Percentiles rank a stretch among this genome's conserved stretches.
Evolutionary conservation across 2,329 filamentous ascomycete genomes (phyloP).

Genomic region (Metarhizium album): DNA sequence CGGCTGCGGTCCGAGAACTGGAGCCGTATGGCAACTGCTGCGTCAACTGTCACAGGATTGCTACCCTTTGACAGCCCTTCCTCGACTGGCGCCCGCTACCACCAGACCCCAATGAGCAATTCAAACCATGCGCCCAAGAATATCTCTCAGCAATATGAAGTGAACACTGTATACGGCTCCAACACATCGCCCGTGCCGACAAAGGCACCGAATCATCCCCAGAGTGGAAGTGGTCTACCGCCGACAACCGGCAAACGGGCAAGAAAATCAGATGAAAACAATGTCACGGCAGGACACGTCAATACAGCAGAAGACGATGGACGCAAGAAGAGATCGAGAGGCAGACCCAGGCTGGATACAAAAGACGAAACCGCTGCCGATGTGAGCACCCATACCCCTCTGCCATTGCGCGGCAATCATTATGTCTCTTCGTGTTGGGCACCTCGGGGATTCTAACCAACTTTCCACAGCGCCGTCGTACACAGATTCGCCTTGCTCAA

Average conservation of each 20-base stretch:
- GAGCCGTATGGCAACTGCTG: not conserved
- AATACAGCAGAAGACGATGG: conserved; percentile 29
- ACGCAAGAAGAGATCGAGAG: conserved; percentile 52
- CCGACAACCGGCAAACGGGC: conserved; percentile 7
- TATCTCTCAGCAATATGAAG: conserved; percentile 1
- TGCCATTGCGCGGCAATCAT: not conserved
- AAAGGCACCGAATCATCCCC: not conserved
- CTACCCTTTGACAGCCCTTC: not conserved
- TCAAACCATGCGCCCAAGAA: not conserved
- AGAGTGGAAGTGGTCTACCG: not conserved
- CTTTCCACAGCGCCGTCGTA: conserved; percentile 56
- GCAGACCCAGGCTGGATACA: conserved; percentile 65
- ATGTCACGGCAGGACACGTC: conserved; percentile 7
- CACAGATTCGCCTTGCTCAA: conserved; percentile 79
- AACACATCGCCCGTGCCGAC: not conserved
- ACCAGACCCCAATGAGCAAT: not conserved
- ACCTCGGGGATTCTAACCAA: not conserved
- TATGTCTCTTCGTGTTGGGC: not conserved
- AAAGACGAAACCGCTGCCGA: conserved; percentile 69
- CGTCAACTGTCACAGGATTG: not conserved
- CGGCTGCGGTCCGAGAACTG: not conserved
- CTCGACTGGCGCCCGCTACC: not conserved
- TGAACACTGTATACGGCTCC: not conserved
- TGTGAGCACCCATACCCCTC: conserved; percentile 38
- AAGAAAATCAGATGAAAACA: conserved; percentile 8